phyloP scores from a whole-genome alignment of 1,139 yeast genomes.

The Geotrichum histeridarum region DNA sequence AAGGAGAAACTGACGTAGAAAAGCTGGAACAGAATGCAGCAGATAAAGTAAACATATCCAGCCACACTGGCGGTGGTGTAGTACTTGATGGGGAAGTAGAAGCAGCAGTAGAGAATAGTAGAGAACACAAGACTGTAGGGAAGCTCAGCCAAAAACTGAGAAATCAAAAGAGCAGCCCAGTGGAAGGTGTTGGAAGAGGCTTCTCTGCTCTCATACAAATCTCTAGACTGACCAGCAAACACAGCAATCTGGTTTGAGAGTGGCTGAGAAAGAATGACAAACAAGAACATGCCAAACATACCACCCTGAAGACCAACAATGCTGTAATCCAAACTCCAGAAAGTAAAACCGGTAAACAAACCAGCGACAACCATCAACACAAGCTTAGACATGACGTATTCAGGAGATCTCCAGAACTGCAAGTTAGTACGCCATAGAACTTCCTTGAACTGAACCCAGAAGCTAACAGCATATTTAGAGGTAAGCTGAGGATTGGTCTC shows the following conservation, averaged over 20 bases:
- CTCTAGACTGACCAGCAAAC: slow-evolving; percentile 51
- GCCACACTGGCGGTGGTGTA: slow-evolving; percentile 45
- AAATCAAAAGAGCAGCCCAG: slow-evolving; percentile 52
- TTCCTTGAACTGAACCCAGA: slow-evolving; percentile 35
- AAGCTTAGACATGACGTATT: slow-evolving; percentile 25
- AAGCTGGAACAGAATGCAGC: slow-evolving; percentile 51
- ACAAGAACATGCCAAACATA: slow-evolving; percentile 49
- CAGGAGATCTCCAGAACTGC: slow-evolving; percentile 43
- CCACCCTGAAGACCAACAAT: slow-evolving; percentile 50
- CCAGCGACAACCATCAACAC: slow-evolving; percentile 38
- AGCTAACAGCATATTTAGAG: slow-evolving; percentile 31
- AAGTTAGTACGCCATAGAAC: slow-evolving; percentile 37
- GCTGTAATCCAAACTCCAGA: slow-evolving; percentile 48
- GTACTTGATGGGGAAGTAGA: slow-evolving; percentile 55
- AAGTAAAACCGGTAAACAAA: slow-evolving; percentile 51
- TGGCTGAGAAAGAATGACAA: slow-evolving; percentile 49
- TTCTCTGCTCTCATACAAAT: slow-evolving; percentile 58
- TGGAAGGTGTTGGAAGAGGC: slow-evolving; percentile 61
- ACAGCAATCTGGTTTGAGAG: slow-evolving; percentile 56
- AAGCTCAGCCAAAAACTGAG: slow-evolving; percentile 50
- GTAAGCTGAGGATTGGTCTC: slow-evolving; percentile 22
- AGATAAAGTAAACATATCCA: slow-evolving; percentile 53
- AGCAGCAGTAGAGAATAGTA: slow-evolving; percentile 49
- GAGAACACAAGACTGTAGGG: slow-evolving; percentile 53
- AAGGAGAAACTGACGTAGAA: slow-evolving; percentile 54